Conservation (phyloP, 2,329 filamentous ascomycete species). For the Endocalyx cinctus region DNA sequence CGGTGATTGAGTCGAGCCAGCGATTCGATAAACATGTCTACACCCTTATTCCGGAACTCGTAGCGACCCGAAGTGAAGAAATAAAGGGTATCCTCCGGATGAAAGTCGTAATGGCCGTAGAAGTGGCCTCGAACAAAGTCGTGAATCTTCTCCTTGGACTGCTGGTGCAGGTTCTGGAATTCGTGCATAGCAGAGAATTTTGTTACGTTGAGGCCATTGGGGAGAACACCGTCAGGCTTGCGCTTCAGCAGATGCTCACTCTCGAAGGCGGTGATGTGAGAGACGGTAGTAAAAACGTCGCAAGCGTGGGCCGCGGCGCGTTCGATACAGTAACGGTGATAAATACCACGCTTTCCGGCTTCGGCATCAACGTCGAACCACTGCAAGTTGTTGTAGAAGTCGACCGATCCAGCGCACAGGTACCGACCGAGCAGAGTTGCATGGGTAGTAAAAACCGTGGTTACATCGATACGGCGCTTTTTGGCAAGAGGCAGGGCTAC, state of each 20-base stretch:
- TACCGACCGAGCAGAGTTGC: conserved; percentile 93
- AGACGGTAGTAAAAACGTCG: conserved; percentile 98
- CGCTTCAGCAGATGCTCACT: conserved; percentile 96
- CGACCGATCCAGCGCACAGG: conserved; percentile 92
- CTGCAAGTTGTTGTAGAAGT: conserved; percentile 99
- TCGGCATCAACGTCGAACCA: conserved; percentile 95
- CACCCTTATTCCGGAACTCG: conserved; percentile 97
- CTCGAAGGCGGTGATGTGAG: conserved; percentile 97
- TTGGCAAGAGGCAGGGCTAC: conserved; percentile 88
- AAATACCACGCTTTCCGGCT: conserved; percentile 96
- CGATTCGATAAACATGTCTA: conserved; percentile 99
- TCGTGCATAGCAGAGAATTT: conserved; percentile 98
- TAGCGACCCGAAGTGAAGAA: conserved; percentile 97
- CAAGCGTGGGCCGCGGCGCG: conserved; percentile 84
- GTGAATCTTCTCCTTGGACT: conserved; percentile 95
- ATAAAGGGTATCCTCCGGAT: conserved; percentile 93
- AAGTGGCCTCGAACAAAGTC: conserved; percentile 98
- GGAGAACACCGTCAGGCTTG: conserved; percentile 92
- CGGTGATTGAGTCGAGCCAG: conserved; percentile 90
- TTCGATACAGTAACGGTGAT: conserved; percentile 98
- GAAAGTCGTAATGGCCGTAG: conserved; percentile 96
- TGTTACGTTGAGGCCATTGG: conserved; percentile 95
- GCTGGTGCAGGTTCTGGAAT: conserved; percentile 96
- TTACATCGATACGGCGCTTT: conserved; percentile 91
- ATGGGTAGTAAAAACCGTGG: conserved; percentile 98